A percentile compares a stretch with the other conserved stretches of the same genome.
Conservation (phyloP, 202 grass and related monocot species). For the Digitaria exilis region DNA sequence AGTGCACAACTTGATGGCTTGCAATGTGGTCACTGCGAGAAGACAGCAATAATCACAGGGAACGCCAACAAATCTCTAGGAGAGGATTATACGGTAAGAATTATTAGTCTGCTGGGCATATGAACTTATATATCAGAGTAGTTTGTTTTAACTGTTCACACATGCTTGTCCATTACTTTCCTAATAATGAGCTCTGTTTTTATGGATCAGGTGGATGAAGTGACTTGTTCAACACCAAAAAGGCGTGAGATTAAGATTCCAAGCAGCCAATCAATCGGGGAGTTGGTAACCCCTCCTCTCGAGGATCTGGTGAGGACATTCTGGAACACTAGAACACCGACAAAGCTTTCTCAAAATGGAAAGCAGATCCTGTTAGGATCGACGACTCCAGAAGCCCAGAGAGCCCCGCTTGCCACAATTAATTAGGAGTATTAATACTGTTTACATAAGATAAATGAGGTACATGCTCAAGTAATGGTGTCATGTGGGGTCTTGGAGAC, state of each 20-base stretch:
- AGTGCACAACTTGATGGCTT: conserved; percentile 52
- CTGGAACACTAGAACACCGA: conserved; percentile 50
- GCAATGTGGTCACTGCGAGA: conserved; percentile 54
- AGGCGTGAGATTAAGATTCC: conserved; percentile 54
- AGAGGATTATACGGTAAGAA: conserved; percentile 68
- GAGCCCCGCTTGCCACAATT: conserved; percentile 65
- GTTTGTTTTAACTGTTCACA: neutral
- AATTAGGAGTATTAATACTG: conserved; percentile 40
- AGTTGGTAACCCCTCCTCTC: conserved; percentile 59
- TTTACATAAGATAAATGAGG: neutral
- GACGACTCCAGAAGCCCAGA: conserved; percentile 42
- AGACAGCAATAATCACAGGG: conserved; percentile 50
- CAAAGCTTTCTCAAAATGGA: conserved; percentile 37
- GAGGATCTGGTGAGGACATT: conserved; percentile 75
- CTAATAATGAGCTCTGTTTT: neutral
- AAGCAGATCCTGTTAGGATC: conserved; percentile 41
- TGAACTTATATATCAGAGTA: neutral
- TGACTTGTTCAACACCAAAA: conserved; percentile 69
- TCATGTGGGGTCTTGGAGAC: neutral
- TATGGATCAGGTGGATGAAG: conserved; percentile 62
- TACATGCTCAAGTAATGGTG: conserved; percentile 3
- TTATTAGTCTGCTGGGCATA: neutral
- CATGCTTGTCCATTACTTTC: neutral
- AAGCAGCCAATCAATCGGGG: conserved; percentile 53
- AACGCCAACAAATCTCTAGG: conserved; percentile 50